phyloP scores from a whole-genome alignment of 192 early-diverging fungal genomes.

The Coemansia reversa region DNA sequence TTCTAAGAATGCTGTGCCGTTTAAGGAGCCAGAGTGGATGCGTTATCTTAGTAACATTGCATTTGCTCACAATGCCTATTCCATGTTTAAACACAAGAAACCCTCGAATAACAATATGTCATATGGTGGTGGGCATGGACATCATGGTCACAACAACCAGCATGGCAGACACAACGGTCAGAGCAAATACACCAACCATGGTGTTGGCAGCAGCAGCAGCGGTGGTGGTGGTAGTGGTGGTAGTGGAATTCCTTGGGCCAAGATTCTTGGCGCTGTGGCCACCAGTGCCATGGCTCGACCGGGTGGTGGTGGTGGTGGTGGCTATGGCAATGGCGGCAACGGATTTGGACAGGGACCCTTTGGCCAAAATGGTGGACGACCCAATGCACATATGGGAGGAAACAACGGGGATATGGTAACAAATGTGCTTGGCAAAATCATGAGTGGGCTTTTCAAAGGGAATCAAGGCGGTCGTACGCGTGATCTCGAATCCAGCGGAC shows the following conservation, averaged over 20 bases:
- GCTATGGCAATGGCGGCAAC: constrained; percentile 1
- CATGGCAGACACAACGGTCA: constrained; percentile 6
- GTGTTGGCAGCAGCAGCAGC: neutral
- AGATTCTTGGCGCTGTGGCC: constrained; percentile 23
- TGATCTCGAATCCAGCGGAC: constrained; percentile 23
- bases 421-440: constrained; percentile 43
- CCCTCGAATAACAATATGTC: too few relatives aligned
- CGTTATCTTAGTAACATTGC: constrained; percentile 24
- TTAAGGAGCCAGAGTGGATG: constrained; percentile 37
- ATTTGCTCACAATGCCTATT: constrained; percentile 27
- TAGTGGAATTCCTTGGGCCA: constrained; percentile 25
- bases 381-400: constrained; percentile 10
- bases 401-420: constrained; percentile 26
- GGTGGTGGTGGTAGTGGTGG: neutral
- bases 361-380: constrained; percentile 11
- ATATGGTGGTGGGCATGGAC: neutral
- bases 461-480: constrained; percentile 20
- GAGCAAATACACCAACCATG: neutral
- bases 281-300: constrained; percentile 15
- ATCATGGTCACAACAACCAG: neutral
- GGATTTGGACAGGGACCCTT: constrained; percentile 11
- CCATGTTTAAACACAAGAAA: constrained; percentile 18
- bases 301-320: constrained; percentile 7
- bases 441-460: constrained; percentile 42
- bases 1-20: constrained; percentile 15